Base-by-base conservation (phyloP, 495 filamentous ascomycete species). In the Chaetomium fimeti region DNA sequence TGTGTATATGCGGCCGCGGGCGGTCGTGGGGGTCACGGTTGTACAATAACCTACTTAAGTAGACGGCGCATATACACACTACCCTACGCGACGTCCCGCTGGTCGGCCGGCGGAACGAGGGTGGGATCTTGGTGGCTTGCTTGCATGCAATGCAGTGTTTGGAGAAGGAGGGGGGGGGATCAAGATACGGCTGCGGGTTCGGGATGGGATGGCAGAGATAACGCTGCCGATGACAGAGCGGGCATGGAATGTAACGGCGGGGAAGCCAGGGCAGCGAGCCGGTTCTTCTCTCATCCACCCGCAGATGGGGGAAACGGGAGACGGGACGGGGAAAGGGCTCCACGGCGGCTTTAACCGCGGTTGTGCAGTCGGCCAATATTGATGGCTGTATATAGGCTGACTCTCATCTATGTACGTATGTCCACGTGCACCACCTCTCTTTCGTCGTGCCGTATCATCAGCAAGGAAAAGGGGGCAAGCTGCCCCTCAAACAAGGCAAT, bases 1-100 rank as follows among this genome's bases (percentile, higher is more conserved):
- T 1, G 40, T 43, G 40, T 55, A 16, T n/a, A 36, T 55, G 13
- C 16, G 40, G 13, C 16, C 52, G 16, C 52, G 18, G 28, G 28
- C 28, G 52, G 9, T 28, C 28, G 52, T 55, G 52, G 52, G 52
- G 52, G 52, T 55, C 52, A 54, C 2, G 28, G 27, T 29, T 27
- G 49, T 28, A 28, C 13, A 18, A n/a, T 4, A 20, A 18, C 3
- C 2, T 9, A 11, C 1, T 6, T 11, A 36, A 11, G 8, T 11
- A 36, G 7, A 36, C 32, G 32, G 8, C 32, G 12, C 32, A 36
- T 36, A 36, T 9, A 11, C n/a, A n/a, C n/a, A 9, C 29, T 36
- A 36, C 32, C 1, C 32, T 1, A 36, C 1, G 32, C 32, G 32
- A 9, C 32, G 32, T 36, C 32, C 32, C 32, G 32, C 12, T 7